Evolutionary conservation across 495 filamentous ascomycete species (phyloP).

Genomic region (Penicillium pancosmium): DNA sequence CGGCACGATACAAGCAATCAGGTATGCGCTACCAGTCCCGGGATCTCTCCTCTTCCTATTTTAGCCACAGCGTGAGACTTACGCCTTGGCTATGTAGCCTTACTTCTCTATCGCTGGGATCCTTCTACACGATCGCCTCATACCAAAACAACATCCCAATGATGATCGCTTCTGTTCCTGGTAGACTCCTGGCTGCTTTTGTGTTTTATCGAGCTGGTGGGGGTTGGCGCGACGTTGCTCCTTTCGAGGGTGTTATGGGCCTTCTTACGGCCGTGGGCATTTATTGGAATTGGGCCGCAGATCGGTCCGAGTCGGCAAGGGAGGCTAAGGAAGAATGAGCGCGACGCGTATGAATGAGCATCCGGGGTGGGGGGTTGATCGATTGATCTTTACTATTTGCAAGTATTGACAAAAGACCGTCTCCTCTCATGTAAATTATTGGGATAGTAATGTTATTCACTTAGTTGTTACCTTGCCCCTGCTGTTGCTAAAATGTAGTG

Average conservation of each 20-base stretch:
- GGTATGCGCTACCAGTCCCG: constrained; percentile 10
- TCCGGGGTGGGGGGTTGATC: no score
- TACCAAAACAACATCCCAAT: constrained; percentile 32
- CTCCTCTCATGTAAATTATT: background rate
- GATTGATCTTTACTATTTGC: no score
- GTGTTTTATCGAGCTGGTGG: constrained; percentile 24
- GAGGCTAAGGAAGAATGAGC: constrained; percentile 6
- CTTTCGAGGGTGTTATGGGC: constrained; percentile 29
- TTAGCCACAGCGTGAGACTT: background rate
- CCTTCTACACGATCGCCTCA: constrained; percentile 25
- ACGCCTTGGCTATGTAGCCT: constrained; percentile 12
- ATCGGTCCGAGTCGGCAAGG: background rate
- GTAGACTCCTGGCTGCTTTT: constrained; percentile 21
- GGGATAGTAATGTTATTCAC: no score
- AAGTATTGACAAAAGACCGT: background rate
- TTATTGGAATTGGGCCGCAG: constrained; percentile 19
- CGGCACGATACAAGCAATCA: constrained; percentile 29
- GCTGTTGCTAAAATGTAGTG: background rate
- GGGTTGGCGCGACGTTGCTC: constrained; percentile 26
- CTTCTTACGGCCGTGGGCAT: constrained; percentile 21
- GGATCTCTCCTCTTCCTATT: background rate
- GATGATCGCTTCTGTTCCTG: constrained; percentile 27
- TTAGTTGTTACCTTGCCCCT: background rate
- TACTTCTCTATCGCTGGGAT: constrained; percentile 24
- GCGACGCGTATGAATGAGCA: background rate